These are phyloP conservation scores for Lentinus brumalis DNA, from an alignment of 768 basidiomycete species.

Conservation along the genomic window DNA sequence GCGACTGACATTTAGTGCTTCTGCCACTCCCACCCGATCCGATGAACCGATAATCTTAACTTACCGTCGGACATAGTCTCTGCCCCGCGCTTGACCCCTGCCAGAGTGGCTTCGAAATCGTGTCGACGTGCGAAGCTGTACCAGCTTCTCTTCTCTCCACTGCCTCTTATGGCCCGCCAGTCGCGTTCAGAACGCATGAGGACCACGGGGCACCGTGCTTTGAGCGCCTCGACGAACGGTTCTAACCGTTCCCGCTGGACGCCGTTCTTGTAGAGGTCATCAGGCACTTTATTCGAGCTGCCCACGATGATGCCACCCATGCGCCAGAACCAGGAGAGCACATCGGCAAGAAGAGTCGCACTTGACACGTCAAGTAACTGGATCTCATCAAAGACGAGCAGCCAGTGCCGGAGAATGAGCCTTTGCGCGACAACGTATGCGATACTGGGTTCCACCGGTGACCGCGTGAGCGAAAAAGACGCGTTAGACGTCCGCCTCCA, in stretches of 20 bases:
- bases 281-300: constrained; percentile 52
- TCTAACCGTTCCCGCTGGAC: constrained; percentile 58
- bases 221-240: constrained; percentile 57
- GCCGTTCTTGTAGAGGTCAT: constrained; percentile 59
- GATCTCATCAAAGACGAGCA: constrained; percentile 60
- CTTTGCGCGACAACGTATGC: constrained; percentile 48
- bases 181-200: constrained; percentile 47
- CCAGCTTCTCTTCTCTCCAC: constrained; percentile 31
- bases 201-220: constrained; percentile 52
- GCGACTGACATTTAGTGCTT: constrained; percentile 15
- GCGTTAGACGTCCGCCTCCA: constrained; percentile 31
- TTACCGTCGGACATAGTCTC: background rate
- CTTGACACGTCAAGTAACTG: constrained; percentile 64
- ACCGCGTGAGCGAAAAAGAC: constrained; percentile 22
- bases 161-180: constrained; percentile 40
- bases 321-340: constrained; percentile 64
- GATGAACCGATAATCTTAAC: background rate
- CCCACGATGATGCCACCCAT: constrained; percentile 58
- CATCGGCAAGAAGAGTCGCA: constrained; percentile 50
- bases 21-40: constrained; percentile 9
- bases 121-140: constrained; percentile 28
- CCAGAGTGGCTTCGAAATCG: constrained; percentile 23
- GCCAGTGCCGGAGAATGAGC: constrained; percentile 48
- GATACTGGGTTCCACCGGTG: constrained; percentile 36
- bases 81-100: background rate